These are phyloP conservation scores for Puccinia polysora DNA, from an alignment of 1,284 basidiomycete species.

Conservation along the genomic window DNA sequence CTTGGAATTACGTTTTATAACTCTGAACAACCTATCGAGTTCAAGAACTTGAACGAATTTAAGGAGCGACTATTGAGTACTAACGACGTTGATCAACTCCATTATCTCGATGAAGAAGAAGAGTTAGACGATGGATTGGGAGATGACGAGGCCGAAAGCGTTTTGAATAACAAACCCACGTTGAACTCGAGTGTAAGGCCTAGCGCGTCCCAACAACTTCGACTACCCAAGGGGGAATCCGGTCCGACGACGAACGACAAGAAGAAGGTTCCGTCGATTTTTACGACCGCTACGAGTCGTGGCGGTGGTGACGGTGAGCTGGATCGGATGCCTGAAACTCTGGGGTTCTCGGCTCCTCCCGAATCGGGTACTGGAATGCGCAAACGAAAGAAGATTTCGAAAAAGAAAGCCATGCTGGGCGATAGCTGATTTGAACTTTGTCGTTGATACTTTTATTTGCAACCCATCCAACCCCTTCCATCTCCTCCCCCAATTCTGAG, in stretches of 20 bases:
- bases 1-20: conserved; percentile 63
- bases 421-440: conserved; percentile 35
- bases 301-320: not conserved
- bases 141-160: conserved; percentile 1
- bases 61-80: conserved; percentile 15
- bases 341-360: conserved; percentile 32
- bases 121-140: not conserved
- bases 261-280: conserved; percentile 2
- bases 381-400: conserved; percentile 30
- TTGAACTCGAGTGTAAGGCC: not conserved
- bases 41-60: conserved; percentile 49
- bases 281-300: not conserved
- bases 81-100: not conserved
- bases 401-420: conserved; percentile 41
- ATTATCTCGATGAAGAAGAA: conserved; percentile 2
- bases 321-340: conserved; percentile 16
- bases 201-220: not conserved
- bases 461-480: too few species aligned
- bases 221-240: not conserved
- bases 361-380: conserved; percentile 37
- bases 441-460: too few species aligned
- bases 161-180: not conserved
- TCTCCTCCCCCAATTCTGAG: too few species aligned
- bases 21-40: conserved; percentile 58
- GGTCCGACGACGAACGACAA: not conserved